Percentiles rank a stretch among this genome's conserved stretches.
Evolutionary conservation across 257 asterid species (phyloP).

Genomic region (Asclepias syriaca): DNA sequence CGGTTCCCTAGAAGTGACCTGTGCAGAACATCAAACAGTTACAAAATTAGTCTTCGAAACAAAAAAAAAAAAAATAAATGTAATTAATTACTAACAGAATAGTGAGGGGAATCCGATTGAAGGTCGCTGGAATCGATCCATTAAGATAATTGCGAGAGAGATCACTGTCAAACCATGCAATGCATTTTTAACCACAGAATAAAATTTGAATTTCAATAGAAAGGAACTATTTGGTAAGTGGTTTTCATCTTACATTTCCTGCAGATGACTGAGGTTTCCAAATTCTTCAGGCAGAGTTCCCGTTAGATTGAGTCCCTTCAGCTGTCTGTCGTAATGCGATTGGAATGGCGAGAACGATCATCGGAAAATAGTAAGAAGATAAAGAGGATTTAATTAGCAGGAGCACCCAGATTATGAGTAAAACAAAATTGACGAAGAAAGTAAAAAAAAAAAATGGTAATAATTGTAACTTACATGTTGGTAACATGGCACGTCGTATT

Average conservation of each 20-base stretch:
- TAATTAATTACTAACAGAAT: conserved; percentile 42
- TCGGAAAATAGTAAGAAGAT: neutral
- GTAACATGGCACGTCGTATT: conserved; percentile 68
- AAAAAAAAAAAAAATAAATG: neutral
- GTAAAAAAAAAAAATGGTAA: neutral
- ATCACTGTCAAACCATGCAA: conserved; percentile 47
- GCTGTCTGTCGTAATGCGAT: conserved; percentile 27
- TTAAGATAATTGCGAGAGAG: conserved; percentile 62
- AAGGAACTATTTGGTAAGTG: neutral
- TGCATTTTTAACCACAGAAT: neutral
- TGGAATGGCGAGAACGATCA: neutral
- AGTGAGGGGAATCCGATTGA: conserved; percentile 43
- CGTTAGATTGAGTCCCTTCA: conserved; percentile 59
- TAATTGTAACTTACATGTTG: conserved; percentile 46
- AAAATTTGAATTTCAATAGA: neutral
- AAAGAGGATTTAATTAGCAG: neutral
- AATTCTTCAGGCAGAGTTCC: conserved; percentile 73
- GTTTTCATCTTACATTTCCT: conserved; percentile 48
- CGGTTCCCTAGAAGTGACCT: conserved; percentile 83
- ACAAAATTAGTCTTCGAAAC: neutral
- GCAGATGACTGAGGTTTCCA: conserved; percentile 44
- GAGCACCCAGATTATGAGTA: neutral
- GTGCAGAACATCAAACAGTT: conserved; percentile 5
- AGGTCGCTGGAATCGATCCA: conserved; percentile 64
- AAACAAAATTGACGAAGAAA: neutral